Conservation (phyloP, 148 eudicot species). For the Spergularia marina region DNA sequence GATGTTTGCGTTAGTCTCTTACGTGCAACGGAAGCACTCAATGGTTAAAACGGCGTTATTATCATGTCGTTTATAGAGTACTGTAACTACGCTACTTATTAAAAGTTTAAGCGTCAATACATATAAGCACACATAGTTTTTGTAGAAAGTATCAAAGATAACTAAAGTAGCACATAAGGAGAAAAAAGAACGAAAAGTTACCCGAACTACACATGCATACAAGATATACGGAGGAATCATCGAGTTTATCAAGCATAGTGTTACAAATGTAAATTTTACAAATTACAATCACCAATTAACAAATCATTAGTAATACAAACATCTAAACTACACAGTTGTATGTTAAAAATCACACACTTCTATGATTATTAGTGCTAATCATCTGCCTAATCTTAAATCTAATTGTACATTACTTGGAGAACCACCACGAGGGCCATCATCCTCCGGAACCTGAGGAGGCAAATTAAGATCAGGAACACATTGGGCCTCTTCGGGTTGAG, state of each 20-base stretch:
- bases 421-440: conserved; percentile 10
- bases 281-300: background rate
- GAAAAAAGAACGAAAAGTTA: too few relatives aligned
- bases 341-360: background rate
- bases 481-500: background rate
- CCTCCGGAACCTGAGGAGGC: conserved; percentile 31
- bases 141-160: too few relatives aligned
- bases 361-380: conserved; percentile 12
- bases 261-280: background rate
- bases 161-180: too few relatives aligned
- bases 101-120: too few relatives aligned
- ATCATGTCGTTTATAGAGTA: too few relatives aligned
- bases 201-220: too few relatives aligned
- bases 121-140: too few relatives aligned
- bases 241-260: background rate
- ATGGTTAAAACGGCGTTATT: too few relatives aligned
- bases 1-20: too few relatives aligned
- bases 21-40: too few relatives aligned
- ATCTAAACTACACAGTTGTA: conserved; percentile 13
- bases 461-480: conserved; percentile 46
- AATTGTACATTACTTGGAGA: conserved; percentile 32
- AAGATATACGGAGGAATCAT: too few relatives aligned
- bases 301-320: conserved; percentile 1
- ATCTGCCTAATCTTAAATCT: conserved; percentile 66
- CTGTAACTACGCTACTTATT: too few relatives aligned